Base-by-base conservation (phyloP, 306 rosid species). In the Corylus americana region DNA sequence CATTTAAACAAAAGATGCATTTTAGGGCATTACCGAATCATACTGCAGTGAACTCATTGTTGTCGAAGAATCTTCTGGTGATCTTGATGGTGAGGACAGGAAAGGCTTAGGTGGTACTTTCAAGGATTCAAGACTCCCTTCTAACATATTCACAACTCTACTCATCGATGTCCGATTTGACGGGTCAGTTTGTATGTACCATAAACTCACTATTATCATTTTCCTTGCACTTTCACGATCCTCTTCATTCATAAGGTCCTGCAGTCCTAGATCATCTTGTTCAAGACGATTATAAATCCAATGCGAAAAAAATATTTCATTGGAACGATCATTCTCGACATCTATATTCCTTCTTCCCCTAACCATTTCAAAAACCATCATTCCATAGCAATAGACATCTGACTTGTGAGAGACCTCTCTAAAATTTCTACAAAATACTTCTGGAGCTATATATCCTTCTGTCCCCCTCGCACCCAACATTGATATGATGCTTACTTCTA, bases 291-390 rank as follows among this genome's bases (percentile, higher is more conserved):
- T 80, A 48, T 84, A 81, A 71, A 87, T 70, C 86, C 84, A 87
- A 8, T 74, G 64, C 0, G 90, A 81, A 77, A 84, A 84, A 55
- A 79, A 80, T 64, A 80, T 70, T 66, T 85, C 87, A 73, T 83
- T 87, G 0, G 48, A 13, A 64, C 16, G 7, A 45, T 83, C 78
- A 61, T 11, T 71, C 42, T 58, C 39, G 1, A 74, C 55, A 59
- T 85, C 55, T 6, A 70, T 3, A 39, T 83, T 85, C 18, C 50
- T 73, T 70, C 78, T 85, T 18, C 86, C 87, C 8, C 86, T 86
- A 12, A 85, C 75, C 76, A 86, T 83, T 47, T 88, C 87, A 53
- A 55, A n/a, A n/a, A 85, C 72, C 85, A 85, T 82, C 86, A 84
- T 87, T 57, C 86, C 88, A 18, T 62, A 79, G 4, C 88, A 80